phyloP scores from a whole-genome alignment of 2,329 filamentous ascomycete species.

The Parastagonospora avenae region DNA sequence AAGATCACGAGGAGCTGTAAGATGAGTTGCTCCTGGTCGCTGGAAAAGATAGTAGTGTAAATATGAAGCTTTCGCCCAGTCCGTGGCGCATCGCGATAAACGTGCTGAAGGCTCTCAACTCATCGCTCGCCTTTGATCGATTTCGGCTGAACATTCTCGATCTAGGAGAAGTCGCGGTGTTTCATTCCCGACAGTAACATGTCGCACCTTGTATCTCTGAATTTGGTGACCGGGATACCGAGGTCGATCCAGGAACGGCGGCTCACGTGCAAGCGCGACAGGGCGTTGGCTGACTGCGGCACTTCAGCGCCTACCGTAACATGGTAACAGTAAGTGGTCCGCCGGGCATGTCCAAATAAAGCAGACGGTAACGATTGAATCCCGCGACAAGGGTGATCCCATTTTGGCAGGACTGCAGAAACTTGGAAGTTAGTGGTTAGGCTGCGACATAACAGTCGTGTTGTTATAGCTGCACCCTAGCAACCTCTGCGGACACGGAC shows the following conservation, averaged over 20 bases:
- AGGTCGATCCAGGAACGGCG: not conserved
- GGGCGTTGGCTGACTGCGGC: not conserved
- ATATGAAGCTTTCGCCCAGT: too few relatives aligned
- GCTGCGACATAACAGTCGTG: not conserved
- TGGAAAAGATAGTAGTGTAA: too few relatives aligned
- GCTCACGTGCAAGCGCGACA: constrained; percentile 3
- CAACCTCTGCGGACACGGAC: not conserved
- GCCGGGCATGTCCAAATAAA: not conserved
- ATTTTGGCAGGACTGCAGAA: not conserved
- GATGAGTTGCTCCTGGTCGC: too few relatives aligned
- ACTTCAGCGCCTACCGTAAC: not conserved
- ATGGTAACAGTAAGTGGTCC: too few relatives aligned
- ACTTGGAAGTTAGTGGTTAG: not conserved
- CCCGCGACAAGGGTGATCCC: not conserved
- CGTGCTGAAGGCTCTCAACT: too few relatives aligned
- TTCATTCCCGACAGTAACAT: too few relatives aligned
- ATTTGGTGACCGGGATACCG: too few relatives aligned
- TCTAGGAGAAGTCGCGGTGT: too few relatives aligned
- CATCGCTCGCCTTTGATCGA: too few relatives aligned
- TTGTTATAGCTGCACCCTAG: not conserved
- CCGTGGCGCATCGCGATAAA: too few relatives aligned
- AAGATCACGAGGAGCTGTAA: not conserved
- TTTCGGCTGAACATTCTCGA: too few relatives aligned
- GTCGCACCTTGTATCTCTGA: too few relatives aligned
- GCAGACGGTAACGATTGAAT: not conserved